Evolutionary conservation across 108 stramenopile genomes (phyloP).

Genomic region (Epithemia pelagica): DNA sequence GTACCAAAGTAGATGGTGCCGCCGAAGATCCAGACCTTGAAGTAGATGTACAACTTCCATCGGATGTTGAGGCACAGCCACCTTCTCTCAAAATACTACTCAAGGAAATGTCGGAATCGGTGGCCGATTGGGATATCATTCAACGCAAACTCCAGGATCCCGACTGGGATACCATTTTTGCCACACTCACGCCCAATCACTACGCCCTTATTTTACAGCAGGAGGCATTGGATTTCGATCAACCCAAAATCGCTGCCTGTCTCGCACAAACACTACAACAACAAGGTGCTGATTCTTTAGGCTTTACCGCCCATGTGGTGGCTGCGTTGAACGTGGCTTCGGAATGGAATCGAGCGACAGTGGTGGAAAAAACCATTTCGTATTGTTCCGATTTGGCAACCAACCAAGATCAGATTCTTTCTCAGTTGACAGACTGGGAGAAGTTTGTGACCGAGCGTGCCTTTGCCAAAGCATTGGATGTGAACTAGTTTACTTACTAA

Average conservation of each 20-base stretch:
- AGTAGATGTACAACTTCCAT: no score
- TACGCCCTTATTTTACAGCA: conserved; percentile 13
- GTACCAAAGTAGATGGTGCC: not conserved
- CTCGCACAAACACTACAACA: conserved; percentile 10
- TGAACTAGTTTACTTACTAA: no score
- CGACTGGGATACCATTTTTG: conserved; percentile 13
- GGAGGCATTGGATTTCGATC: conserved; percentile 21
- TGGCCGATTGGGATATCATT: conserved; percentile 14
- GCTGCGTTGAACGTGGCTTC: conserved; percentile 12
- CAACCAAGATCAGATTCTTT: conserved; percentile 3
- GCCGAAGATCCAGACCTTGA: no score
- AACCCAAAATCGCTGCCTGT: conserved; percentile 17
- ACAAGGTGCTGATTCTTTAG: not conserved
- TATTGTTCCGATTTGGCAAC: conserved; percentile 14
- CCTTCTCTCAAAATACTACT: conserved; percentile 11
- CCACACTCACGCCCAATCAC: conserved; percentile 10
- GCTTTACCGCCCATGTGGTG: conserved; percentile 18
- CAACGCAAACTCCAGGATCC: not conserved
- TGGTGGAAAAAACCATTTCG: conserved; percentile 14
- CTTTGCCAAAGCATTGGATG: not conserved
- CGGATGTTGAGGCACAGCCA: no score
- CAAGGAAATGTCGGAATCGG: conserved; percentile 14
- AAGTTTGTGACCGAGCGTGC: conserved; percentile 3
- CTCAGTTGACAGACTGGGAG: conserved; percentile 27
- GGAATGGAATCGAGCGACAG: conserved; percentile 19